phyloP scores from a whole-genome alignment of 805 yeast genomes.

The Lachancea thermotolerans region DNA sequence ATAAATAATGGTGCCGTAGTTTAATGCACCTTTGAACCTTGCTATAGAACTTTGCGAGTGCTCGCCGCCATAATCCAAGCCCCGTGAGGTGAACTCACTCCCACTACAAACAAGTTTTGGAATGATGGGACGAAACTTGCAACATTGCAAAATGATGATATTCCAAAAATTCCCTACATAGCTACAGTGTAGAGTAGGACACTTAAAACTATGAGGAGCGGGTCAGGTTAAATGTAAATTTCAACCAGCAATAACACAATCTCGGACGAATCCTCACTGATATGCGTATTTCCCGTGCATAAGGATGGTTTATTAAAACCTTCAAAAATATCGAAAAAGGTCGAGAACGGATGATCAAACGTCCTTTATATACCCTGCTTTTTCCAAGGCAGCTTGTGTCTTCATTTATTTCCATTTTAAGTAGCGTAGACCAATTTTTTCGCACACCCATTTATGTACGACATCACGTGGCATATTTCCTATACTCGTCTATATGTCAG shows the following conservation, averaged over 20 bases:
- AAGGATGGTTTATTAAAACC: slow-evolving; percentile 57
- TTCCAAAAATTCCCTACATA: slow-evolving; percentile 75
- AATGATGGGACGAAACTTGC: neutral
- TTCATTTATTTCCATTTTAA: no score
- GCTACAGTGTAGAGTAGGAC: slow-evolving; percentile 36
- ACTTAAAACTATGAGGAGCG: slow-evolving; percentile 43
- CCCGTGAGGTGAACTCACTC: slow-evolving; percentile 3
- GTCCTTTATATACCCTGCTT: neutral
- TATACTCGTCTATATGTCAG: slow-evolving; percentile 1
- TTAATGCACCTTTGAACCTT: no score
- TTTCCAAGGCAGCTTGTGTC: neutral
- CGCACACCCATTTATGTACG: no score
- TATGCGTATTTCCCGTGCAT: slow-evolving; percentile 99
- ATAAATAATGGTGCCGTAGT: no score
- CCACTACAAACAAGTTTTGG: neutral
- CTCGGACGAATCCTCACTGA: slow-evolving; percentile 99
- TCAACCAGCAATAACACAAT: slow-evolving; percentile 99
- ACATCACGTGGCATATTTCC: neutral
- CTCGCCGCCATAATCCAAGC: neutral
- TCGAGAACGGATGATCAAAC: no score
- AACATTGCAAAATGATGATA: slow-evolving; percentile 2
- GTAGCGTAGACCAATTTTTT: no score
- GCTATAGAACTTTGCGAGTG: no score
- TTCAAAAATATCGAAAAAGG: neutral
- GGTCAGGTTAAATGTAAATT: slow-evolving; percentile 86